Conservation (phyloP, 2,329 filamentous ascomycete genomes). For the Talaromyces pinophilus region DNA sequence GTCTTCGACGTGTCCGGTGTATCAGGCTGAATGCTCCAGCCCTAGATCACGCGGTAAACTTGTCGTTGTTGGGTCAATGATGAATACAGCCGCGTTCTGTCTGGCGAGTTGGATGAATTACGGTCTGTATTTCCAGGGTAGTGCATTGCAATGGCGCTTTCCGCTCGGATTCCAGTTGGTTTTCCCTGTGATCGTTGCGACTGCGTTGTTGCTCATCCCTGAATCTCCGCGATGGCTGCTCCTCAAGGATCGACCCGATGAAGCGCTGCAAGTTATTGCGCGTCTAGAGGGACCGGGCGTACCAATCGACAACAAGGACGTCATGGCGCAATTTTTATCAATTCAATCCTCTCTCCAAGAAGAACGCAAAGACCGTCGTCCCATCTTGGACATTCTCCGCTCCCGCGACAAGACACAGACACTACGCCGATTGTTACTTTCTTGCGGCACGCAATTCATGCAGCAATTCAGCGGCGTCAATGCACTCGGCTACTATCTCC, state of each 20-base stretch:
- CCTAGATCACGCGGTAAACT: neutral
- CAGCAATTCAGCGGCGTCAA: neutral
- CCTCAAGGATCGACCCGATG: neutral
- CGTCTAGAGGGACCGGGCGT: neutral
- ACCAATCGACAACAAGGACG: neutral
- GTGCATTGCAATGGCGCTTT: conserved; percentile 23
- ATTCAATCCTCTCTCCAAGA: neutral
- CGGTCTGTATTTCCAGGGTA: neutral
- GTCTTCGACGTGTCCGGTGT: conserved; percentile 22
- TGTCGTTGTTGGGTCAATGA: neutral
- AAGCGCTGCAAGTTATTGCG: neutral
- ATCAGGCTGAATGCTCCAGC: neutral
- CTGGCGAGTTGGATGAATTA: conserved; percentile 3
- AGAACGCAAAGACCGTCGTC: neutral
- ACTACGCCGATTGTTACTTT: neutral
- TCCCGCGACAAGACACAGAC: neutral
- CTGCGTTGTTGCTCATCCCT: neutral
- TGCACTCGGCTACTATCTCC: neutral
- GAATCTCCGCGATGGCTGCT: neutral
- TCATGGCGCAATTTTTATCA: neutral
- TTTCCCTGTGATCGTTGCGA: neutral
- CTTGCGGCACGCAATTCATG: neutral
- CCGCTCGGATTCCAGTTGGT: neutral
- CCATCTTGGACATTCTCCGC: neutral
- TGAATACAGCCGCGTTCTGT: neutral